A percentile compares a stretch with the other conserved stretches of the same genome.
Conservation (phyloP, 1,139 yeast genomes). For the Nakaseomyces kungkrabaensis region DNA sequence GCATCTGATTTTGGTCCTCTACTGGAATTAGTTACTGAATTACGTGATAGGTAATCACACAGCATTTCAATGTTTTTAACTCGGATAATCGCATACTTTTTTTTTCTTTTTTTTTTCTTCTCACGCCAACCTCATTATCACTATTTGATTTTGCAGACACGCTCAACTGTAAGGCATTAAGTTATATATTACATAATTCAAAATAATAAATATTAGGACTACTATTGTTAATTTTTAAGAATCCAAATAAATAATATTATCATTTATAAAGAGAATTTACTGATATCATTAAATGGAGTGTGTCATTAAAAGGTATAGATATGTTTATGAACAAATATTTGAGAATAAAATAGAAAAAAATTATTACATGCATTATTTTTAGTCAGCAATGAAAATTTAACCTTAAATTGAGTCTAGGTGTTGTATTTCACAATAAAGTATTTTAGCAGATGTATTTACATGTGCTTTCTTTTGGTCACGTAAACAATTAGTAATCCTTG, state of each 20-base stretch:
- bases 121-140: no score
- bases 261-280: not conserved
- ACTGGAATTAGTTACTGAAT: conserved; percentile 70
- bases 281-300: not conserved
- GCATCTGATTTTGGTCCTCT: conserved; percentile 87
- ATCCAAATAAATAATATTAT: no score
- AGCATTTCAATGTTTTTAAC: not conserved
- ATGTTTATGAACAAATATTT: not conserved
- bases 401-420: no score
- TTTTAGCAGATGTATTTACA: no score
- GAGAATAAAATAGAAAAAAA: not conserved
- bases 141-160: no score
- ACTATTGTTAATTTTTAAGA: no score
- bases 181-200: no score
- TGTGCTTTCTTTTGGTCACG: not conserved
- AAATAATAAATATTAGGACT: no score
- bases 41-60: conserved; percentile 23
- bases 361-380: not conserved
- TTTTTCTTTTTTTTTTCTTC: not conserved
- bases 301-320: not conserved
- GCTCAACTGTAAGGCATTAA: no score
- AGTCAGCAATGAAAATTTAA: not conserved
- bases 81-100: not conserved
- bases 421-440: no score
- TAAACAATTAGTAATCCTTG: not conserved